These are phyloP conservation scores for Ogataea wickerhamii DNA, from an alignment of 805 yeast species.

Conservation along the genomic window DNA sequence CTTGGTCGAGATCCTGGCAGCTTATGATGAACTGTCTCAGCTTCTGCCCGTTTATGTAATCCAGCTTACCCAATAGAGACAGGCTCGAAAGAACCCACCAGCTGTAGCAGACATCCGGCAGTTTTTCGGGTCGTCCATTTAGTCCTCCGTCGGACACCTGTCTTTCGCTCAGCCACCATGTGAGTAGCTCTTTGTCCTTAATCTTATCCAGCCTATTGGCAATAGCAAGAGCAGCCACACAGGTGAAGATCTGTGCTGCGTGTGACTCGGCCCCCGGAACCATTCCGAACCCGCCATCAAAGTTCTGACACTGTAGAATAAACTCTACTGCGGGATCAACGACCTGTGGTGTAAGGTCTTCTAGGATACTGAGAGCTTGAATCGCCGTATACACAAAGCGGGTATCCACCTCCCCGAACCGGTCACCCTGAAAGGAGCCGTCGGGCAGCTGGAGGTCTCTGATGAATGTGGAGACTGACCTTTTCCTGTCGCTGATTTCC, in stretches of 20 bases:
- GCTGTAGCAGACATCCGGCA: slow-evolving; percentile 96
- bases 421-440: slow-evolving; percentile 88
- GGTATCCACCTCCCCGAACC: slow-evolving; percentile 89
- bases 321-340: slow-evolving; percentile 60
- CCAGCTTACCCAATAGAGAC: slow-evolving; percentile 57
- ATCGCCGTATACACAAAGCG: slow-evolving; percentile 84
- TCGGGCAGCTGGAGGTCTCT: slow-evolving; percentile 45
- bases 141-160: slow-evolving; percentile 87
- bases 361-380: slow-evolving; percentile 68
- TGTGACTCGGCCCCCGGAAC: slow-evolving; percentile 95
- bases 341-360: slow-evolving; percentile 46
- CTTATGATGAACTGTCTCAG: slow-evolving; percentile 63
- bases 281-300: slow-evolving; percentile 95
- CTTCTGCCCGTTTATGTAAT: slow-evolving; percentile 73
- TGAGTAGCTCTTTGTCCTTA: slow-evolving; percentile 44
- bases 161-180: slow-evolving; percentile 89
- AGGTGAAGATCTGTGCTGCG: slow-evolving; percentile 87
- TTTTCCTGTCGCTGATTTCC: slow-evolving; percentile 24
- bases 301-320: slow-evolving; percentile 71
- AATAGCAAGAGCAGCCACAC: slow-evolving; percentile 77
- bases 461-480: slow-evolving; percentile 37
- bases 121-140: slow-evolving; percentile 93
- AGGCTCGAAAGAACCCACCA: slow-evolving; percentile 94
- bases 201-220: slow-evolving; percentile 51
- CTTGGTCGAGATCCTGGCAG: slow-evolving; percentile 73